Conservation (phyloP, 1,284 basidiomycete genomes). For the Puccinia triticina region DNA sequence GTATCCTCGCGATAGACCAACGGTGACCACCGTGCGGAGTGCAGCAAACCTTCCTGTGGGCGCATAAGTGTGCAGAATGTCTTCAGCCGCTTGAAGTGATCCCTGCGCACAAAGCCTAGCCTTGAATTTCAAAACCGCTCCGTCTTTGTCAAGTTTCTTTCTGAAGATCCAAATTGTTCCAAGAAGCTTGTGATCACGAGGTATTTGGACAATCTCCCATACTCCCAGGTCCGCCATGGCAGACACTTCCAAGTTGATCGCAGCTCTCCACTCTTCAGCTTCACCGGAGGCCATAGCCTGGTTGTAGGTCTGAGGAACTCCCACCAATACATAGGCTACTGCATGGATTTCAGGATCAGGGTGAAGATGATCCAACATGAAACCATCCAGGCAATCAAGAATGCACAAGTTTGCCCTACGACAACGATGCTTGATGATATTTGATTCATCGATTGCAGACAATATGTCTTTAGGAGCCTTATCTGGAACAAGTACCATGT, state of each 20-base stretch:
- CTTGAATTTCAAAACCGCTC: background rate
- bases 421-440: background rate
- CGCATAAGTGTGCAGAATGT: background rate
- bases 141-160: background rate
- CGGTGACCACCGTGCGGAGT: background rate
- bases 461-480: background rate
- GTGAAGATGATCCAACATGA: background rate
- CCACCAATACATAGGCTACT: background rate
- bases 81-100: background rate
- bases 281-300: background rate
- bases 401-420: background rate
- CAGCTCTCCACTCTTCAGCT: background rate
- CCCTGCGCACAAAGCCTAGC: constrained; percentile 3
- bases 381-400: background rate
- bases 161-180: constrained; percentile 6
- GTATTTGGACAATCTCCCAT: background rate
- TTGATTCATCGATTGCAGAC: background rate
- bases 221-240: background rate
- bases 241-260: background rate
- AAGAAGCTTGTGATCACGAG: background rate
- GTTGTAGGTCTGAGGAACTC: constrained; percentile 1
- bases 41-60: background rate
- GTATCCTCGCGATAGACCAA: background rate
- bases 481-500: background rate
- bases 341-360: background rate